A percentile compares a stretch with the other conserved stretches of the same genome.
Conservation (phyloP, 1,284 basidiomycete species). For the Malassezia cuniculi region DNA sequence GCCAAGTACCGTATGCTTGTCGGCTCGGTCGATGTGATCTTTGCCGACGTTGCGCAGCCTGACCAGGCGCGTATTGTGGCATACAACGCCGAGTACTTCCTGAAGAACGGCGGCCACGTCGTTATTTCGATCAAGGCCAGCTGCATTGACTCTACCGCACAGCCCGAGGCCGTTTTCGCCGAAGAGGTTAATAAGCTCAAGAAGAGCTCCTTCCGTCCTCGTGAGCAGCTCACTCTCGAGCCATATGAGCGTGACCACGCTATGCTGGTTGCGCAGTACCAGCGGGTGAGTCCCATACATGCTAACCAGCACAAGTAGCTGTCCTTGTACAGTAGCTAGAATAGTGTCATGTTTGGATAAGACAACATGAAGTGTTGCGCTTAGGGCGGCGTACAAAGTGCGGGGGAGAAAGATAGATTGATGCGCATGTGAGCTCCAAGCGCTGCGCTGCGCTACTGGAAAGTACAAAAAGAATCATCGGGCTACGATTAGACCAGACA, state of each 20-base stretch:
- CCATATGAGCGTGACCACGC: slow-evolving; percentile 46
- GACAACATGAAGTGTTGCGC: too few species aligned
- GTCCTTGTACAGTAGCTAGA: neutral
- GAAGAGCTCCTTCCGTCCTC: slow-evolving; percentile 53
- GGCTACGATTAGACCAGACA: neutral
- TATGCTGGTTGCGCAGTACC: slow-evolving; percentile 43
- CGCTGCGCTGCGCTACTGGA: too few species aligned
- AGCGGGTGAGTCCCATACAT: too few species aligned
- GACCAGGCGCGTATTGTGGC: slow-evolving; percentile 76
- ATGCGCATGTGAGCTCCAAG: too few species aligned
- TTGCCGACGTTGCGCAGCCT: slow-evolving; percentile 95
- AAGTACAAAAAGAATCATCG: too few species aligned
- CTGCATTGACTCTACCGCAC: slow-evolving; percentile 90
- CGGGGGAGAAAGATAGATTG: too few species aligned
- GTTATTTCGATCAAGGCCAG: slow-evolving; percentile 99
- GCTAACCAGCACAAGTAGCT: slow-evolving; percentile 6
- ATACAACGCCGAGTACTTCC: slow-evolving; percentile 86
- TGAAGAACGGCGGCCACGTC: slow-evolving; percentile 82
- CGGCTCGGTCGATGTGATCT: slow-evolving; percentile 47
- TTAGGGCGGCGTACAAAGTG: too few species aligned
- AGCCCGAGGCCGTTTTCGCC: slow-evolving; percentile 80
- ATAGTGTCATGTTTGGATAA: too few species aligned
- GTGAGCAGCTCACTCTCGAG: slow-evolving; percentile 70
- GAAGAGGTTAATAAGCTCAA: slow-evolving; percentile 75
- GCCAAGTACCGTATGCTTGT: slow-evolving; percentile 44